phyloP scores from a whole-genome alignment of 2,329 filamentous ascomycete species.

The Cladophialophora carrionii region DNA sequence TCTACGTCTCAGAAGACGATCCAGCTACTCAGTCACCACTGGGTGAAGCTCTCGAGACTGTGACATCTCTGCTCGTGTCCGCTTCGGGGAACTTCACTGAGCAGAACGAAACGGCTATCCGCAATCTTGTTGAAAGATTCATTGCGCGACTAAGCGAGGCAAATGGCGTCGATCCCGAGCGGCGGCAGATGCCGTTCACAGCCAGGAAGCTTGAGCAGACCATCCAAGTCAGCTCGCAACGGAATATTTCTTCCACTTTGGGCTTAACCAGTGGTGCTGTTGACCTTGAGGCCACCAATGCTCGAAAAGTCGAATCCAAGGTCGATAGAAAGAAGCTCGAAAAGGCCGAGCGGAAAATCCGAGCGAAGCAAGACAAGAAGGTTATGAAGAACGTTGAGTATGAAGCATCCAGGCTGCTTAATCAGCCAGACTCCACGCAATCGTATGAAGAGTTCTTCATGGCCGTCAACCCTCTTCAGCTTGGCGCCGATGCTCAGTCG shows the following conservation, averaged over 20 bases:
- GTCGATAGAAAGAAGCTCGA: constrained; percentile 99
- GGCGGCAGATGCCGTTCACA: constrained; percentile 70
- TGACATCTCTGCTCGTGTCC: constrained; percentile 87
- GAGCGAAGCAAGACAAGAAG: constrained; percentile 98
- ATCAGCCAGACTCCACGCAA: constrained; percentile 78
- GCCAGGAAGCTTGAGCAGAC: constrained; percentile 89
- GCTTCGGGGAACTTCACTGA: constrained; percentile 81
- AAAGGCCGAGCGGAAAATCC: constrained; percentile 96
- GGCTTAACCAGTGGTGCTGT: constrained; percentile 82
- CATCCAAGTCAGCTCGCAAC: constrained; percentile 88
- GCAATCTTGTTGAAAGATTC: constrained; percentile 85
- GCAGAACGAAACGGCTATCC: constrained; percentile 75
- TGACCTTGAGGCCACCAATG: constrained; percentile 90
- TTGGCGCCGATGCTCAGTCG: constrained; percentile 69
- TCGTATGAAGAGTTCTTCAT: constrained; percentile 99
- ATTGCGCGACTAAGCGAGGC: constrained; percentile 76
- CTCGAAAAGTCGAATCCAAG: constrained; percentile 92
- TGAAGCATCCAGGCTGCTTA: constrained; percentile 86
- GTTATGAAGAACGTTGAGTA: constrained; percentile 98
- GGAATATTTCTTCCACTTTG: constrained; percentile 94
- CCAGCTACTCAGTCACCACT: constrained; percentile 72
- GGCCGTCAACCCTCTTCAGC: constrained; percentile 94
- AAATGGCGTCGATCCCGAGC: constrained; percentile 69
- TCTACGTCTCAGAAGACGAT: constrained; percentile 75
- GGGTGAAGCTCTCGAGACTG: constrained; percentile 77